Base-by-base conservation (phyloP, 441 rosid genomes). In the Erodium trifolium region DNA sequence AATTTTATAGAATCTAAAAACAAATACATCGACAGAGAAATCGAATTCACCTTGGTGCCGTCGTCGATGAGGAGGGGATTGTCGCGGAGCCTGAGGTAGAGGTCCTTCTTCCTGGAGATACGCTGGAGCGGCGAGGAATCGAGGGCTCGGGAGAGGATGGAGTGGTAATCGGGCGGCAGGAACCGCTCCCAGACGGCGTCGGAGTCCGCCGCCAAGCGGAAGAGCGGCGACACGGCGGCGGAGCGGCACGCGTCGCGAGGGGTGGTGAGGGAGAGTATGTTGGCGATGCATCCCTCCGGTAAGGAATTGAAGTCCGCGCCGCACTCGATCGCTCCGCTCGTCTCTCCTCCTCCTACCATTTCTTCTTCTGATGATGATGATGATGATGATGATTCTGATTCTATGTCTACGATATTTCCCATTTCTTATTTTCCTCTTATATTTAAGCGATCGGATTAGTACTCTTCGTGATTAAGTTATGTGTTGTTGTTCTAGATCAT, bases 181-280 rank as follows among this genome's bases (percentile, higher is more conserved):
- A 88, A 87, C n/a, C 73, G 69, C 14, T 81, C 84, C 97, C 93
- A 91, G 23, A 87, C 81, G 13, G 72, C 62, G 75, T 88, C 89
- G 3, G 91, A 85, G 4, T 78, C 74, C 0, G 81, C 79, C 1
- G 86, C 90, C 11, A 83, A 82, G 66, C 69, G 73, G 65, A 83
- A 88, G 2, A 59, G 2, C 3, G 76, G 75, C 1, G 88, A 84
- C 1, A 88, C 87, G 3, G 17, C 9, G 0, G 89, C 71, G 4
- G 76, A 45, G 8, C 85, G 63, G 73, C 85, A 81, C 0, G 82
- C 86, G 14, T 84, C 93, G 51, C 14, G 27, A 65, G 29, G 31
- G 2, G 64, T 68, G 14, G 49, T 13, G 0, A 16, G 3, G 29
- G 63, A 59, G 12, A 59, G 63, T 16, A 59, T 59, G 63, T 16